Evolutionary conservation across 768 basidiomycete genomes (phyloP).

Genomic region (Boletus rubropictus): DNA sequence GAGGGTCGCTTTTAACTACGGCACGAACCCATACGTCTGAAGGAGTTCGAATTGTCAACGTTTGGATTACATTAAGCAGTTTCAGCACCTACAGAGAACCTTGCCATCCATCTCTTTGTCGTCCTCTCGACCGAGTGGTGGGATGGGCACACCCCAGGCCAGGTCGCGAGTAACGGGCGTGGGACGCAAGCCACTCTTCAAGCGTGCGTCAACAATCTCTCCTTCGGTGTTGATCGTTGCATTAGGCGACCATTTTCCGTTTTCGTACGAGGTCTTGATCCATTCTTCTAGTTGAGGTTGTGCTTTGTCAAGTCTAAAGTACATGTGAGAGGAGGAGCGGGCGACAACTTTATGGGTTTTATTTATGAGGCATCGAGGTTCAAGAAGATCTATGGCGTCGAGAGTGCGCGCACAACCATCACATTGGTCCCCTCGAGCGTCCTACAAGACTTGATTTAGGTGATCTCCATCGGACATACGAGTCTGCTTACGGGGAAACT

Average conservation of each 20-base stretch:
- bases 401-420: constrained; percentile 89
- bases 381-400: constrained; percentile 87
- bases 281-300: constrained; percentile 83
- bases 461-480: background rate
- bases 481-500: constrained; percentile 58
- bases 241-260: constrained; percentile 90
- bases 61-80: background rate
- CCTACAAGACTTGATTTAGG: constrained; percentile 38
- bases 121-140: constrained; percentile 62
- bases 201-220: constrained; percentile 80
- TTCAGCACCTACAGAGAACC: constrained; percentile 77
- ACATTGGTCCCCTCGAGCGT: constrained; percentile 98
- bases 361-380: constrained; percentile 90
- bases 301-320: constrained; percentile 76
- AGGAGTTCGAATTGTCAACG: constrained; percentile 3
- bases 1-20: background rate
- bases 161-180: constrained; percentile 92
- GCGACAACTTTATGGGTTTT: constrained; percentile 73
- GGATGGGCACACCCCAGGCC: constrained; percentile 94
- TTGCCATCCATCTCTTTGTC: constrained; percentile 86
- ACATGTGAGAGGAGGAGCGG: constrained; percentile 83
- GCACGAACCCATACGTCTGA: constrained; percentile 87
- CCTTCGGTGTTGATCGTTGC: constrained; percentile 86
- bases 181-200: constrained; percentile 80
- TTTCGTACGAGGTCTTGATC: constrained; percentile 73